These are phyloP conservation scores for Shiraia bambusicola DNA, from an alignment of 2,329 filamentous ascomycete genomes.

Conservation along the genomic window DNA sequence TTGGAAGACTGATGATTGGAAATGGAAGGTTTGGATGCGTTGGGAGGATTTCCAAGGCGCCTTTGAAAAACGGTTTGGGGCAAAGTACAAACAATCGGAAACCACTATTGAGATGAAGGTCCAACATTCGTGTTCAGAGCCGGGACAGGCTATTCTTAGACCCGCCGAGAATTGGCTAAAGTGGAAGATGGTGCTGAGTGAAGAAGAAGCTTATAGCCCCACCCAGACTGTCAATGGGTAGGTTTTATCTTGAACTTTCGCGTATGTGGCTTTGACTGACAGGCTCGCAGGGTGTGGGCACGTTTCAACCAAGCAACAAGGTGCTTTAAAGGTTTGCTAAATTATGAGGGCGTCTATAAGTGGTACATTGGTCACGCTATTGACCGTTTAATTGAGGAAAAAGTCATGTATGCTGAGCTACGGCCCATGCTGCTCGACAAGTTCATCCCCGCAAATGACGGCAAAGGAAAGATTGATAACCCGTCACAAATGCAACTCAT, in stretches of 20 bases:
- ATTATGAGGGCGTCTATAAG: conserved; percentile 64
- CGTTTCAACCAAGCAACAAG: conserved; percentile 69
- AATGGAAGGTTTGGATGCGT: conserved; percentile 44
- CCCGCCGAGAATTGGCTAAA: conserved; percentile 57
- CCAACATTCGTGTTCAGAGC: conserved; percentile 18
- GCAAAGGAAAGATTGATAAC: conserved; percentile 56
- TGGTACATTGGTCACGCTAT: conserved; percentile 63
- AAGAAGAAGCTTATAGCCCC: conserved; percentile 59
- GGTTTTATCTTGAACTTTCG: conserved; percentile 15
- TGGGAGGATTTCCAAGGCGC: conserved; percentile 48
- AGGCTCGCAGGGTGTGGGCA: conserved; percentile 50
- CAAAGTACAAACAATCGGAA: conserved; percentile 11
- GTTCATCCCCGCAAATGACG: conserved; percentile 61
- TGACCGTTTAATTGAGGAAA: conserved; percentile 63
- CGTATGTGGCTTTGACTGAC: conserved; percentile 1
- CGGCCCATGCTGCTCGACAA: conserved; percentile 70
- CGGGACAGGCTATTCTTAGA: conserved; percentile 12
- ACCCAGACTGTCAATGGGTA: conserved; percentile 57
- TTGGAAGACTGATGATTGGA: conserved; percentile 20
- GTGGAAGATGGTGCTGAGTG: conserved; percentile 63
- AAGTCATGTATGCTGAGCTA: conserved; percentile 71
- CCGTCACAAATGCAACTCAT: conserved; percentile 56
- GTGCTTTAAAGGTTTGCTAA: conserved; percentile 72
- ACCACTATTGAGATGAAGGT: conserved; percentile 3
- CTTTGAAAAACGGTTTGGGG: conserved; percentile 41